Conservation (phyloP, 495 filamentous ascomycete species). For the Penicillium verhagenii region DNA sequence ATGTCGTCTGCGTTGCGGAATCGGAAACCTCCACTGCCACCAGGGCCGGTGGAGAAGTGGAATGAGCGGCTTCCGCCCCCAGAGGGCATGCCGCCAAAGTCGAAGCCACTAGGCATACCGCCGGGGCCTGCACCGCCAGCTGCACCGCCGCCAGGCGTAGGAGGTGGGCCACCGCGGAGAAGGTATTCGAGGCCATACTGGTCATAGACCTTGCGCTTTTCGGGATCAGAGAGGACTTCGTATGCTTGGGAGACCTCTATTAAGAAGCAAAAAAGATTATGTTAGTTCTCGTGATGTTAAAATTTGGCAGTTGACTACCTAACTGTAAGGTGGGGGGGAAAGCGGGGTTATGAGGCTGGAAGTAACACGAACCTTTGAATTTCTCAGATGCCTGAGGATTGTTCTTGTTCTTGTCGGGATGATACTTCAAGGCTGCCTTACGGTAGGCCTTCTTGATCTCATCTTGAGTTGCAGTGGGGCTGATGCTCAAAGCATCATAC, state of each 20-base stretch:
- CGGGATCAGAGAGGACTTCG: slow-evolving; percentile 95
- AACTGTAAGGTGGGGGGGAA: background rate
- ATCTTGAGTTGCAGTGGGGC: slow-evolving; percentile 77
- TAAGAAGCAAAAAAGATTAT: too few relatives aligned
- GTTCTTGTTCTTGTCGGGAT: slow-evolving; percentile 97
- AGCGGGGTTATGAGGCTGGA: slow-evolving; percentile 8
- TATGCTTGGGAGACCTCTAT: slow-evolving; percentile 90
- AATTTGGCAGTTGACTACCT: too few relatives aligned
- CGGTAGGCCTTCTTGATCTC: slow-evolving; percentile 98
- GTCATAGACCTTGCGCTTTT: slow-evolving; percentile 95
- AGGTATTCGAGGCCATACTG: slow-evolving; percentile 93
- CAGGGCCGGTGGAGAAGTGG: slow-evolving; percentile 67
- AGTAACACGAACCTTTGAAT: slow-evolving; percentile 63
- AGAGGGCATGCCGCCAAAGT: slow-evolving; percentile 55
- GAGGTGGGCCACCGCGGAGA: slow-evolving; percentile 76
- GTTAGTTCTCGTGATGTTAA: slow-evolving; percentile 14
- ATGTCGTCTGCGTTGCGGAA: slow-evolving; percentile 83
- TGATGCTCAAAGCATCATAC: slow-evolving; percentile 74
- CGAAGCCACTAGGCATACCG: slow-evolving; percentile 56
- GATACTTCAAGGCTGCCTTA: slow-evolving; percentile 86
- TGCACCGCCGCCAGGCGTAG: slow-evolving; percentile 52
- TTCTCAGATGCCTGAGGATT: slow-evolving; percentile 79
- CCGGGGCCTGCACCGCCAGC: slow-evolving; percentile 48
- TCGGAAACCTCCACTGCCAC: slow-evolving; percentile 61
- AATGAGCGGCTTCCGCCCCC: slow-evolving; percentile 64